Evolutionary conservation across 2,329 filamentous ascomycete genomes (phyloP).

Genomic region (Gliomastix tumulicola): DNA sequence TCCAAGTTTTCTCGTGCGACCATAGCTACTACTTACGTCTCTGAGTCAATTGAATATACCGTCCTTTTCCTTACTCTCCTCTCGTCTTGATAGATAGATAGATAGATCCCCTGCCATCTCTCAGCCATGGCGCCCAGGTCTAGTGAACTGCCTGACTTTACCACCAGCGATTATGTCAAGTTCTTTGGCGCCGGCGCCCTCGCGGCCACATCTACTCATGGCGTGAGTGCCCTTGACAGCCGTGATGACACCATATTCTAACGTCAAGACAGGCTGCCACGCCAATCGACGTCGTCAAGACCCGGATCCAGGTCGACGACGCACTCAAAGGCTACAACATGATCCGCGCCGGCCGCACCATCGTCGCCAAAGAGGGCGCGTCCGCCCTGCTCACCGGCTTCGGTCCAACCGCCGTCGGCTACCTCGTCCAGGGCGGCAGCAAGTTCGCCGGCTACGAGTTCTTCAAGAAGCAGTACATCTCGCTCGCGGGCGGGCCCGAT

Average conservation of each 20-base stretch:
- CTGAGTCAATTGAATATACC: no score
- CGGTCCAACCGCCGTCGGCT: constrained; percentile 79
- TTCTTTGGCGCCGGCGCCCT: constrained; percentile 47
- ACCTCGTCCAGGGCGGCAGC: constrained; percentile 83
- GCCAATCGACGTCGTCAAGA: constrained; percentile 71
- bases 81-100: neutral
- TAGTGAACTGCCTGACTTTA: constrained; percentile 31
- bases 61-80: neutral
- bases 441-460: constrained; percentile 92
- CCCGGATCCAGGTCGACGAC: constrained; percentile 84
- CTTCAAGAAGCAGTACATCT: constrained; percentile 86
- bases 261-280: constrained; percentile 46
- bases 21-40: no score
- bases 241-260: no score
- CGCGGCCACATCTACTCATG: constrained; percentile 44
- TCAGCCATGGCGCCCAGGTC: constrained; percentile 16
- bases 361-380: constrained; percentile 72
- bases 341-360: constrained; percentile 70
- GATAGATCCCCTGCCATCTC: no score
- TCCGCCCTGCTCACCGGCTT: constrained; percentile 76
- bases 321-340: constrained; percentile 78
- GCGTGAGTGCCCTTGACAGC: no score
- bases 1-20: no score
- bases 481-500: constrained; percentile 49
- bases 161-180: constrained; percentile 37